Percentiles rank a stretch among this genome's conserved stretches.
These are phyloP conservation scores for Mortierella sp. DNA, from an alignment of 371 early-diverging fungal genomes.

Conservation along the genomic window DNA sequence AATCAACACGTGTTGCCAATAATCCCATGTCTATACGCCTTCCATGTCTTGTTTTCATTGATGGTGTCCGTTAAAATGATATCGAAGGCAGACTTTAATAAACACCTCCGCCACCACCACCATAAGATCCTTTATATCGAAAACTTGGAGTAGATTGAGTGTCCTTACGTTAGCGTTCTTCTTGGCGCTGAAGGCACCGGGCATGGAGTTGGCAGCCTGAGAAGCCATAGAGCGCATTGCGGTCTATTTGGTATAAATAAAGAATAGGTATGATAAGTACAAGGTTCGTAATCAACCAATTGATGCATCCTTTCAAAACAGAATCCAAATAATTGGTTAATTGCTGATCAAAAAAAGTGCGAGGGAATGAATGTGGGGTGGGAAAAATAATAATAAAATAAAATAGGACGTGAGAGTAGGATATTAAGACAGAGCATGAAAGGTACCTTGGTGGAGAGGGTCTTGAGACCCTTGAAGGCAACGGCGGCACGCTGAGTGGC, in stretches of 20 bases:
- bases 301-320: neutral
- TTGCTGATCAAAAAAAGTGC: neutral
- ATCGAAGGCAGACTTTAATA: no score
- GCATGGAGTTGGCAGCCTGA: constrained; percentile 67
- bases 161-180: constrained; percentile 76
- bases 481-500: constrained; percentile 43
- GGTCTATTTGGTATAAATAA: constrained; percentile 21
- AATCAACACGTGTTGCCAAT: neutral
- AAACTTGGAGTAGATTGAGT: neutral
- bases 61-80: constrained; percentile 15
- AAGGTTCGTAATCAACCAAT: neutral
- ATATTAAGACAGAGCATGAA: neutral
- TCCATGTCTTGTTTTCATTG: constrained; percentile 4
- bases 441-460: constrained; percentile 51
- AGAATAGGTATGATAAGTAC: neutral
- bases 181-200: constrained; percentile 71
- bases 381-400: constrained; percentile 7
- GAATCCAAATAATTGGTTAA: neutral
- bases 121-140: neutral
- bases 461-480: constrained; percentile 56
- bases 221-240: constrained; percentile 56
- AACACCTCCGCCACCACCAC: no score
- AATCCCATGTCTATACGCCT: constrained; percentile 1
- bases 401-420: neutral
- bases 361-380: constrained; percentile 7